phyloP scores from a whole-genome alignment of 177 flowering plant species.

The Vitis hybrid region DNA sequence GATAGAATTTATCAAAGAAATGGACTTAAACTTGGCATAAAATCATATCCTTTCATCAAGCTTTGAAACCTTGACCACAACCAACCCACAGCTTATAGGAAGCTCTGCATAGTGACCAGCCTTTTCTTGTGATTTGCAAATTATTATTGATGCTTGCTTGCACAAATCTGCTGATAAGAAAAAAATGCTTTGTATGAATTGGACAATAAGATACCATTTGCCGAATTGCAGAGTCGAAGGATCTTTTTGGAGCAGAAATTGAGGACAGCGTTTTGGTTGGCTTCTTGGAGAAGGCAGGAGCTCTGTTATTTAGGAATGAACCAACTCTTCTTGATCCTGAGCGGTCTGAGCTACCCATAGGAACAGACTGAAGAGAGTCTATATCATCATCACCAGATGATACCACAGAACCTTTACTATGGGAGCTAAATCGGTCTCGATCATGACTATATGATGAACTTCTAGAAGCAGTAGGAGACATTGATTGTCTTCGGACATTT shows the following conservation, averaged over 20 bases:
- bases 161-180: constrained; percentile 2
- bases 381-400: constrained; percentile 93
- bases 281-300: constrained; percentile 51
- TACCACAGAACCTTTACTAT: constrained; percentile 78
- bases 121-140: too few species aligned
- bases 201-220: constrained; percentile 61
- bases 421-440: constrained; percentile 65
- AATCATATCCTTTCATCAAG: too few species aligned
- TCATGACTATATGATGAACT: constrained; percentile 82
- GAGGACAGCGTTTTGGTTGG: constrained; percentile 46
- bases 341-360: constrained; percentile 41
- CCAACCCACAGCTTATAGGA: too few species aligned
- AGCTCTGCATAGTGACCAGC: too few species aligned
- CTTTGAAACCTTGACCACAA: too few species aligned
- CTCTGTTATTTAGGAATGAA: constrained; percentile 49
- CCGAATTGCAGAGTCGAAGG: constrained; percentile 76
- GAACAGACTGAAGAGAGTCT: constrained; percentile 70
- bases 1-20: too few species aligned
- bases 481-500: constrained; percentile 63
- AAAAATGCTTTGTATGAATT: neutral
- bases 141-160: neutral
- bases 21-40: too few species aligned
- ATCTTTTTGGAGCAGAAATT: constrained; percentile 84
- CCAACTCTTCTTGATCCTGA: constrained; percentile 43
- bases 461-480: constrained; percentile 91